Percentiles rank a stretch among this genome's conserved stretches.
Conservation (phyloP, 495 filamentous ascomycete genomes). For the Sporormia fimetaria region DNA sequence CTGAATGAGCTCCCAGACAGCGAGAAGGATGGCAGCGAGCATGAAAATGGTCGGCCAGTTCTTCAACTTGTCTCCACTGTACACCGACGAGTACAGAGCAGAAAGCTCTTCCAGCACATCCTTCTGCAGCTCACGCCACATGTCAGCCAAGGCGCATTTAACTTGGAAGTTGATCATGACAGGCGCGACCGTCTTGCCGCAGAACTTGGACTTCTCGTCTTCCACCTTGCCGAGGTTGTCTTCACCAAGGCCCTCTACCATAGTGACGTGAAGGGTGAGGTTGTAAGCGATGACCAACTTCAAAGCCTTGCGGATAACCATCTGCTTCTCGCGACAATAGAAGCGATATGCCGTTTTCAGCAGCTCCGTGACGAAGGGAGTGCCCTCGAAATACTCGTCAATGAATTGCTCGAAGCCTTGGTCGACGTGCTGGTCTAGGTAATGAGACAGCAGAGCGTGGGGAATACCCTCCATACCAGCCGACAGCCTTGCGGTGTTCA, state of each 20-base stretch:
- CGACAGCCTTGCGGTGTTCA: slow-evolving; percentile 72
- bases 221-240: slow-evolving; percentile 75
- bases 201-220: slow-evolving; percentile 64
- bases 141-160: slow-evolving; percentile 84
- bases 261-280: slow-evolving; percentile 78
- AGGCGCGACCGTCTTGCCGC: slow-evolving; percentile 76
- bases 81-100: slow-evolving; percentile 78
- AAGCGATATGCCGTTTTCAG: slow-evolving; percentile 87
- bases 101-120: slow-evolving; percentile 89
- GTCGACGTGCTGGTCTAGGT: slow-evolving; percentile 85
- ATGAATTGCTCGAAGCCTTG: slow-evolving; percentile 81
- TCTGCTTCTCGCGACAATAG: slow-evolving; percentile 68
- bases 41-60: slow-evolving; percentile 98
- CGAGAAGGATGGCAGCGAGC: slow-evolving; percentile 75
- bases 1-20: slow-evolving; percentile 95
- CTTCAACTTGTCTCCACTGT: slow-evolving; percentile 85
- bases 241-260: slow-evolving; percentile 76
- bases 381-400: slow-evolving; percentile 88
- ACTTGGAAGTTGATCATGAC: slow-evolving; percentile 99
- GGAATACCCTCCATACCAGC: slow-evolving; percentile 76
- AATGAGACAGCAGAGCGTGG: slow-evolving; percentile 64
- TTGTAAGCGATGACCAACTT: slow-evolving; percentile 90
- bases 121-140: slow-evolving; percentile 94
- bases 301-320: slow-evolving; percentile 80
- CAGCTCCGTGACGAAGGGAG: slow-evolving; percentile 82